Percentiles rank a stretch among this genome's conserved stretches.
Evolutionary conservation across 2,329 filamentous ascomycete species (phyloP).

Genomic region (Apiospora kogelbergensis): DNA sequence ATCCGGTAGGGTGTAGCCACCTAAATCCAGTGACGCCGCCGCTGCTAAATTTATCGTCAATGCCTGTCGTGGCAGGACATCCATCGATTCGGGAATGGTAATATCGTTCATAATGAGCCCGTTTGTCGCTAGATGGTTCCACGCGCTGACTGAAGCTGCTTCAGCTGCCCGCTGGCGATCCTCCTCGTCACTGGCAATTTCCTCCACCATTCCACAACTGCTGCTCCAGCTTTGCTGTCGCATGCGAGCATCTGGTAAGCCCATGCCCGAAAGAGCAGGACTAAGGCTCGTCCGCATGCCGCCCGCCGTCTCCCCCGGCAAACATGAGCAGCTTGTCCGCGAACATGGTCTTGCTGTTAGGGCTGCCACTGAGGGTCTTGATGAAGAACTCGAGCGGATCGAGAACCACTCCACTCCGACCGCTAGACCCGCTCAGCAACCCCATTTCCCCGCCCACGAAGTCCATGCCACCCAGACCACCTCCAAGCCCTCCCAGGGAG

Average conservation of each 20-base stretch:
- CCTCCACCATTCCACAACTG: neutral
- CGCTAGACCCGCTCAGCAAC: conserved; percentile 26
- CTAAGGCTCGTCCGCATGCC: conserved; percentile 35
- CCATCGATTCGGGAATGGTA: neutral
- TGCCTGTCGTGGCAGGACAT: neutral
- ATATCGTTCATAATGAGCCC: neutral
- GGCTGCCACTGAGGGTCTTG: conserved; percentile 42
- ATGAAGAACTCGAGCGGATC: conserved; percentile 46
- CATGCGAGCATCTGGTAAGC: neutral
- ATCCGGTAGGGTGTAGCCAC: neutral
- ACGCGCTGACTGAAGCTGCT: neutral
- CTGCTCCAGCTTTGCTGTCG: neutral
- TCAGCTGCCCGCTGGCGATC: neutral
- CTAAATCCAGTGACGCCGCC: neutral
- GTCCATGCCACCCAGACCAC: conserved; percentile 26
- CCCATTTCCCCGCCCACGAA: conserved; percentile 32
- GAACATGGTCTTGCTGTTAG: conserved; percentile 43
- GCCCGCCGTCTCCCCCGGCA: conserved; percentile 38
- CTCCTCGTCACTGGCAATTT: neutral
- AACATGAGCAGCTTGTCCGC: conserved; percentile 43
- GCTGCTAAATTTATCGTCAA: neutral
- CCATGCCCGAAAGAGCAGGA: conserved; percentile 22
- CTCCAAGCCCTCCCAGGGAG: neutral
- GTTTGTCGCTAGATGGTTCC: neutral
- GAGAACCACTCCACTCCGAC: conserved; percentile 32